Conservation (phyloP, 208 protist genomes). For the Trypanosoma mega region DNA sequence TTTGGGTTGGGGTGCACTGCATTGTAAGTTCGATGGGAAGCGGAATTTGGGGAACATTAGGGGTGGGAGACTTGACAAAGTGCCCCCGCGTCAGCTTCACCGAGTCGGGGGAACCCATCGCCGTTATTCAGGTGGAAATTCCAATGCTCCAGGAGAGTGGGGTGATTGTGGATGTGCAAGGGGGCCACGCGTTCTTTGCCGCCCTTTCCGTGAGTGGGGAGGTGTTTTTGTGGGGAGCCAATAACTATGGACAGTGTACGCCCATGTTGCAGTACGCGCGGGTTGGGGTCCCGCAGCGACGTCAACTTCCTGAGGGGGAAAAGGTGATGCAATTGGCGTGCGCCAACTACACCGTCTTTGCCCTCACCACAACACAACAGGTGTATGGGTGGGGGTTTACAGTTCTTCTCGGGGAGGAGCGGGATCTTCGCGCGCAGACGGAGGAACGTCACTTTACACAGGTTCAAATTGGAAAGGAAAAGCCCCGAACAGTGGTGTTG, state of each 20-base stretch:
- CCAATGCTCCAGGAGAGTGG: conserved; percentile 30
- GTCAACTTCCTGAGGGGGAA: conserved; percentile 39
- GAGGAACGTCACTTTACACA: neutral
- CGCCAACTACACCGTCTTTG: conserved; percentile 64
- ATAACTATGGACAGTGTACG: conserved; percentile 77
- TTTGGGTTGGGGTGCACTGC: conserved; percentile 62
- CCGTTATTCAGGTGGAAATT: conserved; percentile 54
- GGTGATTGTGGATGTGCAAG: conserved; percentile 52
- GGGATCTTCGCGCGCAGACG: conserved; percentile 25
- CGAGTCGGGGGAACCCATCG: conserved; percentile 71
- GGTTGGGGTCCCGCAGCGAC: conserved; percentile 47
- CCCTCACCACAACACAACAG: conserved; percentile 46
- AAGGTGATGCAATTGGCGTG: conserved; percentile 61
- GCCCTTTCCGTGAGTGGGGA: conserved; percentile 48
- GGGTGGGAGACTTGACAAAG: conserved; percentile 58
- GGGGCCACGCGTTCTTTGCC: conserved; percentile 61
- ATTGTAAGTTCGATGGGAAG: conserved; percentile 73
- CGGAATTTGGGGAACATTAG: conserved; percentile 79
- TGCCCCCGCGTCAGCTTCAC: conserved; percentile 56
- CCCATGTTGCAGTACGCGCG: conserved; percentile 44
- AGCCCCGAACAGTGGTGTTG: conserved; percentile 23
- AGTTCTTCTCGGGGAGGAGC: conserved; percentile 52
- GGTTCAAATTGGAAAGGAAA: conserved; percentile 10
- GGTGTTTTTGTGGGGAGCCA: conserved; percentile 71
- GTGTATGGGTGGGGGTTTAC: conserved; percentile 79